Evolutionary conservation across 805 yeast species (phyloP).

Genomic region (Metschnikowia similis): DNA sequence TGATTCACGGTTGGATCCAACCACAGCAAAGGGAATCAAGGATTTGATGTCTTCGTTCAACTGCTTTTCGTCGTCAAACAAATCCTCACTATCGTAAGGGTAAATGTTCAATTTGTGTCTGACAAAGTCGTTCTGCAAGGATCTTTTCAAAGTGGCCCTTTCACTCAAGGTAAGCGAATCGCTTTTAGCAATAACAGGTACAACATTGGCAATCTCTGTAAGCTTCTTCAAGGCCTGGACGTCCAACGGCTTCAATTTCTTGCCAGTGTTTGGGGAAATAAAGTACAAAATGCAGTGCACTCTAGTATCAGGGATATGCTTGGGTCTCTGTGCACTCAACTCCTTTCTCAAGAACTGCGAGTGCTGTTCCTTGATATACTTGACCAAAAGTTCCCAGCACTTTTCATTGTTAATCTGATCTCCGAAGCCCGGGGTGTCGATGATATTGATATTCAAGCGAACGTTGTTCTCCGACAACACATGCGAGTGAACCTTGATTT

Average conservation of each 20-base stretch:
- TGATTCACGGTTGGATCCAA: slow-evolving; percentile 81
- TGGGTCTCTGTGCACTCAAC: slow-evolving; percentile 90
- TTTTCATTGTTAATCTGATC: slow-evolving; percentile 93
- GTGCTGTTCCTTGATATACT: slow-evolving; percentile 93
- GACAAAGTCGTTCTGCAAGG: slow-evolving; percentile 71
- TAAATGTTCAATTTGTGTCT: slow-evolving; percentile 72
- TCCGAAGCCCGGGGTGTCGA: slow-evolving; percentile 98
- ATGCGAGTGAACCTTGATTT: slow-evolving; percentile 69
- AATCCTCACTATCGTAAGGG: slow-evolving; percentile 72
- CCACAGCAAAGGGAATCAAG: slow-evolving; percentile 88
- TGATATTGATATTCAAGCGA: slow-evolving; percentile 75
- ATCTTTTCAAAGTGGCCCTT: slow-evolving; percentile 71
- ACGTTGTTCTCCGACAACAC: slow-evolving; percentile 82
- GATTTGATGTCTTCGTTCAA: slow-evolving; percentile 68
- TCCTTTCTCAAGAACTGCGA: slow-evolving; percentile 87
- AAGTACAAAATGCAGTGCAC: slow-evolving; percentile 92
- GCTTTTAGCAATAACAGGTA: slow-evolving; percentile 92
- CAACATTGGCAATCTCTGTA: slow-evolving; percentile 86
- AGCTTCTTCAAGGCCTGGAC: slow-evolving; percentile 76
- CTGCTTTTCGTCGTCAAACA: slow-evolving; percentile 68
- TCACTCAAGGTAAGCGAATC: slow-evolving; percentile 87
- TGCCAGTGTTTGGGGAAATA: slow-evolving; percentile 75
- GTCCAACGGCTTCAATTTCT: slow-evolving; percentile 82
- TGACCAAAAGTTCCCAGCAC: slow-evolving; percentile 95
- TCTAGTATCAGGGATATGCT: slow-evolving; percentile 76